These are phyloP conservation scores for Lepidopterella palustris DNA, from an alignment of 495 filamentous ascomycete species.

Conservation along the genomic window DNA sequence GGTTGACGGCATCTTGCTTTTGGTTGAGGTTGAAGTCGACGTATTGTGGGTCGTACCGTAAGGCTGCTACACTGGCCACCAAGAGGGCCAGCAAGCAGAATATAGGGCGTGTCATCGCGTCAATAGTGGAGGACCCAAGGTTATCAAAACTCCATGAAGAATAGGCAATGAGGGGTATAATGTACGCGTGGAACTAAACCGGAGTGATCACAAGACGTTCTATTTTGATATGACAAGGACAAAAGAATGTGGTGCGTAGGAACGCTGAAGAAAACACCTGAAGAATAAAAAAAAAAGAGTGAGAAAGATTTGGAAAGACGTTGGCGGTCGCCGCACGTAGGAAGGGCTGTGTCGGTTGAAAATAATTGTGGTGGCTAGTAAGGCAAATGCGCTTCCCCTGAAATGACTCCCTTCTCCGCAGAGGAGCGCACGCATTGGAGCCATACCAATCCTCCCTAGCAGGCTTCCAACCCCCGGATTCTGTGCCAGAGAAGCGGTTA, in stretches of 20 bases:
- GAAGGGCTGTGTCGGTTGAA: not conserved
- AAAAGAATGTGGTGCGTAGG: not conserved
- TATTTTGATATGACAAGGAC: not conserved
- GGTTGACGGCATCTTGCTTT: slow-evolving; percentile 50
- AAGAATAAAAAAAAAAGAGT: not conserved
- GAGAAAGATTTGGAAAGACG: not conserved
- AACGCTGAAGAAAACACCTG: not conserved
- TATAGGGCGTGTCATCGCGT: not conserved
- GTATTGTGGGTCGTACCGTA: slow-evolving; percentile 47
- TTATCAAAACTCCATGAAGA: not conserved
- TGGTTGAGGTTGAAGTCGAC: slow-evolving; percentile 57
- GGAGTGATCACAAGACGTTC: not conserved
- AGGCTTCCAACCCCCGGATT: not conserved
- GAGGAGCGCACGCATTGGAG: no score
- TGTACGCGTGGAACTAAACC: not conserved
- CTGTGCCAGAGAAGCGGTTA: not conserved
- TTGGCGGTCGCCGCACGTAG: not conserved
- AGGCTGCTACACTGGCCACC: slow-evolving; percentile 23
- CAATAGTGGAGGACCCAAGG: not conserved
- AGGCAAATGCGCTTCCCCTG: not conserved
- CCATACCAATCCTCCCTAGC: not conserved
- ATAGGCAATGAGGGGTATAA: not conserved
- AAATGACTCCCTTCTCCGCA: not conserved
- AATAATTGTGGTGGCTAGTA: not conserved
- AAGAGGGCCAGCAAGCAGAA: not conserved